phyloP scores from a whole-genome alignment of 2,329 filamentous ascomycete genomes.

The Colletotrichum sp. region DNA sequence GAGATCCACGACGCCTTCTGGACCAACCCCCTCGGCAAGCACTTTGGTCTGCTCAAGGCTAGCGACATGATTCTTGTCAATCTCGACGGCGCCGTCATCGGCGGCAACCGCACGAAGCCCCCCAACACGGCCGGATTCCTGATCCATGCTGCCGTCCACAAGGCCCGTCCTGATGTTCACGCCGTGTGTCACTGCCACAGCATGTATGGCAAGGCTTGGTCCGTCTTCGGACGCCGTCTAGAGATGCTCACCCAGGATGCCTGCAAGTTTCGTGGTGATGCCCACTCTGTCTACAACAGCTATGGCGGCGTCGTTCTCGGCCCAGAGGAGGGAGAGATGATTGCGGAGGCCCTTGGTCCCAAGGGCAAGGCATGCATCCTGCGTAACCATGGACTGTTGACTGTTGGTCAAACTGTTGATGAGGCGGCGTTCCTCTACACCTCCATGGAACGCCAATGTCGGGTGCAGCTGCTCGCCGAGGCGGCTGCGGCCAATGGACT shows the following conservation, averaged over 20 bases:
- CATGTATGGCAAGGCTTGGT: conserved; percentile 70
- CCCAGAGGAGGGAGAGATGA: conserved; percentile 66
- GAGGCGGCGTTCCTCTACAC: conserved; percentile 76
- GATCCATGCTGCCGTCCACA: conserved; percentile 72
- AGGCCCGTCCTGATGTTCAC: conserved; percentile 67
- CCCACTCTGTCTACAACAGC: conserved; percentile 68
- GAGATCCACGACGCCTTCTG: conserved; percentile 66
- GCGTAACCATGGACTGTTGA: conserved; percentile 74
- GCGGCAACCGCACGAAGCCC: conserved; percentile 63
- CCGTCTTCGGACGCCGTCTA: conserved; percentile 63
- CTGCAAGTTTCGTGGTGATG: conserved; percentile 64
- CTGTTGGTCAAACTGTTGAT: conserved; percentile 73
- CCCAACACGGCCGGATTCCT: conserved; percentile 73
- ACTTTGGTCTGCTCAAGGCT: conserved; percentile 70
- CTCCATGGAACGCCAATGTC: conserved; percentile 69
- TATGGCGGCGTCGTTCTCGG: conserved; percentile 58
- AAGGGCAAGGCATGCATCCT: conserved; percentile 67
- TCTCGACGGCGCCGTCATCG: conserved; percentile 63
- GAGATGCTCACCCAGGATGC: conserved; percentile 74
- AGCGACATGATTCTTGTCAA: conserved; percentile 74
- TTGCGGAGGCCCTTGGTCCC: conserved; percentile 66
- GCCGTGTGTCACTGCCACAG: conserved; percentile 74
- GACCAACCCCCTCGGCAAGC: conserved; percentile 70
- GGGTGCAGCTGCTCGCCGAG: conserved; percentile 72
- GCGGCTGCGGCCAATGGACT: conserved; percentile 32